Percentiles rank a stretch among this genome's conserved stretches.
phyloP scores from a whole-genome alignment of 106 monocot genomes.

The Amphibolis antarctica region DNA sequence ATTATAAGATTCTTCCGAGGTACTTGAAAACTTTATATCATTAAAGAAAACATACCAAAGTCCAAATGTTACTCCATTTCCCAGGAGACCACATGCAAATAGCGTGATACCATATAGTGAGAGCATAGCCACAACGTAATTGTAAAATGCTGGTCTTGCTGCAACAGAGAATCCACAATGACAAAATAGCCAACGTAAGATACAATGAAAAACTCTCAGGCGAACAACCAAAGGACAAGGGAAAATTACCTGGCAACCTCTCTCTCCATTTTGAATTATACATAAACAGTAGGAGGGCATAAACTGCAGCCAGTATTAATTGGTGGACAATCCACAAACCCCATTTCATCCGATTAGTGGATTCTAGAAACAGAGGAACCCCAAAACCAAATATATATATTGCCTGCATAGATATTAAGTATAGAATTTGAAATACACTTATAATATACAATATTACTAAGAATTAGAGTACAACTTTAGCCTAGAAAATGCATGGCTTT shows the following conservation, averaged over 20 bases:
- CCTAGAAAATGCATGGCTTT: no score
- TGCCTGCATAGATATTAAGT: constrained; percentile 32
- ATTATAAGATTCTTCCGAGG: background rate
- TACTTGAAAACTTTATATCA: background rate
- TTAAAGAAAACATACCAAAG: constrained; percentile 41
- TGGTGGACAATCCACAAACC: constrained; percentile 73
- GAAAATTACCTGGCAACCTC: constrained; percentile 56
- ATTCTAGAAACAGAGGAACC: constrained; percentile 58
- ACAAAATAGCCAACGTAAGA: background rate
- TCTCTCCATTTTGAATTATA: constrained; percentile 91
- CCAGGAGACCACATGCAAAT: constrained; percentile 51
- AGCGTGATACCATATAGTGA: constrained; percentile 41
- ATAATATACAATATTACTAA: background rate
- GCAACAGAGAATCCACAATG: constrained; percentile 9
- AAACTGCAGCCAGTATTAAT: constrained; percentile 55
- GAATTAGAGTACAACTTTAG: background rate
- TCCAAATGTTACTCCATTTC: constrained; percentile 68
- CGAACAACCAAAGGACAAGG: background rate
- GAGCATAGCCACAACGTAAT: constrained; percentile 70
- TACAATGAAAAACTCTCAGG: background rate
- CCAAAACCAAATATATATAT: constrained; percentile 82
- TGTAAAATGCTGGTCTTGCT: constrained; percentile 87
- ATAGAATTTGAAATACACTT: background rate
- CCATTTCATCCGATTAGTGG: constrained; percentile 53
- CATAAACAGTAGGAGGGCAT: constrained; percentile 81